Evolutionary conservation across 176 grass and related monocot genomes (phyloP), one percentile per base, ranked within the genome.

Genomic region (Luzula sylvatica): DNA sequence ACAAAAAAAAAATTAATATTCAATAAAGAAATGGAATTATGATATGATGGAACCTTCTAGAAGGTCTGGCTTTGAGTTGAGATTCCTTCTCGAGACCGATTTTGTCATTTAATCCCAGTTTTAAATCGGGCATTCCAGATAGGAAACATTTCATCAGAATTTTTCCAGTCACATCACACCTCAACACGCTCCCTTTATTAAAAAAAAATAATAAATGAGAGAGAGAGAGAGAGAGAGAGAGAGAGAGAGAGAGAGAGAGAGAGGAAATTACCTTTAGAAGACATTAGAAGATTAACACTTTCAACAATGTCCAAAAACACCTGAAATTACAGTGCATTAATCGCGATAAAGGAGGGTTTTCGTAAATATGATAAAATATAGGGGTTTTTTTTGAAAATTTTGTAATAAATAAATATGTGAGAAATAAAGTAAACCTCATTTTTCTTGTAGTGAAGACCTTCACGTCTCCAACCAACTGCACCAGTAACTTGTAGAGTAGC

Each of bases 231-330:
- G n/a, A 7, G 2, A 15, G 14, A 30, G 12, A 35, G 14, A 66
- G 14, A 7, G 2, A 15, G 14, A 30, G 12, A 35, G 14, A 66
- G 14, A 7, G 2, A 15, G 14, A 30, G 12, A 35, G 13, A 20
- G 13, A 20, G 38, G 28, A 55, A 26, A 22, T 39, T 86, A 92
- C 93, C 93, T 98, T 98, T 98, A 11, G 93, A 98, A 46, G 93
- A 98, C 93, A 98, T 98, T 55, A 98, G 93, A 77, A 98, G 86
- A 69, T 98, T 98, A 77, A 98, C 93, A 23, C 93, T 98, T 72
- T 98, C 93, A 65, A 98, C 93, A 65, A 98, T 98, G 81, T 98
- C 93, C 81, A 98, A 76, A 65, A 98, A 98, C 72, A 98, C 86
- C 93, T 98, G 66, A 74, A 51, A 75, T 52, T 26, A 63, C 30